Base-by-base conservation (phyloP, 371 early-diverging fungal genomes). In the Mortierella sp. region DNA sequence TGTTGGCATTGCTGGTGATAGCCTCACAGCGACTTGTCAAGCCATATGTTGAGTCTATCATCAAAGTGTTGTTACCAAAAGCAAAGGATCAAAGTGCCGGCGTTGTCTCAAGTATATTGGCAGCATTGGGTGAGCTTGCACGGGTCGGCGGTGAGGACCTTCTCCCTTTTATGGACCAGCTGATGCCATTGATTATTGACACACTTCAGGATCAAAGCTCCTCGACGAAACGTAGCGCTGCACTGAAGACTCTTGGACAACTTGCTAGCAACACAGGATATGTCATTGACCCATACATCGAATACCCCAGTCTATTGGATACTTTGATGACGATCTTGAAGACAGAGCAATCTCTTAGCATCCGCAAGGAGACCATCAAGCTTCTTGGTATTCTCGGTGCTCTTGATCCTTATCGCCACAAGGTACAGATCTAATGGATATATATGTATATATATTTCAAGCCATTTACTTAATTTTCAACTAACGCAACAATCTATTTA, bases 331-430 rank as follows among this genome's bases (percentile, higher is more conserved):
- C 84, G 18, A 95, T 98, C 51, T 84, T 99, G 66, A 96, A 96
- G 78, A 90, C 94, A 0, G 98, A 97, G 85, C 94, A 90, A 74
- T 88, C 78, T 24, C 77, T 73, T 12, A 84, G 72, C 5, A 93
- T 98, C 32, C 88, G 97, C 37, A 86, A 92, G 22, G 97, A 97
- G 77, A 94, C 96, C 0, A 93, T 97, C 51, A 96, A 95, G 71
- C 84, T 96, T 22, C 90, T 99, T 78, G 99, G 99, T 71, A 95
- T 96, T 32, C 84, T 99, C 14, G 99, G 99, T 57, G 99, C 99
- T 1, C 84, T 99, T 24, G 98, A 98, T 89, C 98, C 99, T 22
- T 97, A 97, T 81, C 87, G 90, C 64, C 95, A 96, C 85, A 96
- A 94, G 89, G 92, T 94, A 79, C 55, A 49, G 20, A 61, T 43